Percentiles rank a stretch among this genome's conserved stretches.
These are phyloP conservation scores for Torulaspora pretoriensis DNA, from an alignment of 1,139 yeast species.

Conservation along the genomic window DNA sequence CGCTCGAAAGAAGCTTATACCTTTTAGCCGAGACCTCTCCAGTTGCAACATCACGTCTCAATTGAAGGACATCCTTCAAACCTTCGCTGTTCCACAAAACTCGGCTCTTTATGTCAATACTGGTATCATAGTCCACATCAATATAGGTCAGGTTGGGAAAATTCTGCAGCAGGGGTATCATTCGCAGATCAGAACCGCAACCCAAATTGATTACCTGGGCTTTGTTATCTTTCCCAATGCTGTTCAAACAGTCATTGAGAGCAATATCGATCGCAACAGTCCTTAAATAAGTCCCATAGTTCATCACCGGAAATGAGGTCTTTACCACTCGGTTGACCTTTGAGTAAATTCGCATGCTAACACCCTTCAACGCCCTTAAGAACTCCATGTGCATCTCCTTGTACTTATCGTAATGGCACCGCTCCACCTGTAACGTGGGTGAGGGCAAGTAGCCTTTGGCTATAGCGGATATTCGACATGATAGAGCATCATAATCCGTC, in stretches of 20 bases:
- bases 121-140: slow-evolving; percentile 73
- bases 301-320: slow-evolving; percentile 71
- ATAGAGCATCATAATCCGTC: slow-evolving; percentile 83
- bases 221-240: slow-evolving; percentile 23
- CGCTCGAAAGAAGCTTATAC: slow-evolving; percentile 31
- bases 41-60: slow-evolving; percentile 15
- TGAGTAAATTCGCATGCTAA: slow-evolving; percentile 27
- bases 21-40: slow-evolving; percentile 18
- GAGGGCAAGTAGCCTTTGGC: slow-evolving; percentile 55
- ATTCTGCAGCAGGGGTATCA: slow-evolving; percentile 25
- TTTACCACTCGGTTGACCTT: slow-evolving; percentile 29
- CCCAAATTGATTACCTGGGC: slow-evolving; percentile 80
- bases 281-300: slow-evolving; percentile 77
- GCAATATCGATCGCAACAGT: slow-evolving; percentile 58
- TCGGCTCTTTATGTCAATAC: slow-evolving; percentile 56
- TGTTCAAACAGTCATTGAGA: slow-evolving; percentile 47
- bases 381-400: slow-evolving; percentile 24
- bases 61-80: slow-evolving; percentile 28
- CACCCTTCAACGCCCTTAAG: slow-evolving; percentile 18
- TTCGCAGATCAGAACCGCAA: slow-evolving; percentile 92
- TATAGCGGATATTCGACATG: slow-evolving; percentile 64
- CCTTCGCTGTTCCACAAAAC: slow-evolving; percentile 32
- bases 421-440: slow-evolving; percentile 42
- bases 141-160: slow-evolving; percentile 44
- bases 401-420: slow-evolving; percentile 33